phyloP scores from a whole-genome alignment of 2,329 filamentous ascomycete genomes.

The Amauroascus niger region DNA sequence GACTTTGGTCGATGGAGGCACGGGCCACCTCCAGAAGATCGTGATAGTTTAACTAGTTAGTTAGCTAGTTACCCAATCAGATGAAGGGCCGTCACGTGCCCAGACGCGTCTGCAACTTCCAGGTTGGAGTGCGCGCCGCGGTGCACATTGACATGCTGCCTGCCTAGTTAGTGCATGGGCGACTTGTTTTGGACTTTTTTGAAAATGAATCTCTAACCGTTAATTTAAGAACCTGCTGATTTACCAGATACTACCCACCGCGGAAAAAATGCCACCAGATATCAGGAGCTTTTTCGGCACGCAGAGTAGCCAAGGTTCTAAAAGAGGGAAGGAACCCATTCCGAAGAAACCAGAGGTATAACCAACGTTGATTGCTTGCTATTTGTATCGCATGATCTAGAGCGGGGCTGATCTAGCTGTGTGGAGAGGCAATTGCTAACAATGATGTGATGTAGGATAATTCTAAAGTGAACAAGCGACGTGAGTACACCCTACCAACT shows the following conservation, averaged over 20 bases:
- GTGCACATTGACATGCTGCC: conserved; percentile 1
- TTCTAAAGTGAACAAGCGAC: conserved; percentile 25
- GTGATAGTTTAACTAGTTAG: background rate
- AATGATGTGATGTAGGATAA: conserved; percentile 7
- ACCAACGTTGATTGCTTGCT: background rate
- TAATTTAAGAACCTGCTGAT: background rate
- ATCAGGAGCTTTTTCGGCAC: conserved; percentile 86
- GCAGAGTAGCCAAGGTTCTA: conserved; percentile 53
- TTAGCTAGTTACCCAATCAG: background rate
- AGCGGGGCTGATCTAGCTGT: background rate
- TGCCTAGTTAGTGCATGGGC: background rate
- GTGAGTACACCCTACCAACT: conserved; percentile 21
- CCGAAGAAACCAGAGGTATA: conserved; percentile 35
- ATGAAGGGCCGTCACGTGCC: conserved; percentile 7
- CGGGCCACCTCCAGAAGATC: background rate
- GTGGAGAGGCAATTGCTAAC: background rate
- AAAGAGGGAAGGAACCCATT: conserved; percentile 36
- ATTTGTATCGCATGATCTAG: background rate
- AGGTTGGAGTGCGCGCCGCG: conserved; percentile 2
- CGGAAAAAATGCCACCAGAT: conserved; percentile 60
- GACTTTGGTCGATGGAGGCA: conserved; percentile 3
- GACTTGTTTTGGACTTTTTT: background rate
- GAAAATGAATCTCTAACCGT: background rate
- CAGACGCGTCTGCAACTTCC: conserved; percentile 3
- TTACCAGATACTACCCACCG: no score